Conservation (phyloP, 108 stramenopile species). For the Stephanodiscus minutulus region DNA sequence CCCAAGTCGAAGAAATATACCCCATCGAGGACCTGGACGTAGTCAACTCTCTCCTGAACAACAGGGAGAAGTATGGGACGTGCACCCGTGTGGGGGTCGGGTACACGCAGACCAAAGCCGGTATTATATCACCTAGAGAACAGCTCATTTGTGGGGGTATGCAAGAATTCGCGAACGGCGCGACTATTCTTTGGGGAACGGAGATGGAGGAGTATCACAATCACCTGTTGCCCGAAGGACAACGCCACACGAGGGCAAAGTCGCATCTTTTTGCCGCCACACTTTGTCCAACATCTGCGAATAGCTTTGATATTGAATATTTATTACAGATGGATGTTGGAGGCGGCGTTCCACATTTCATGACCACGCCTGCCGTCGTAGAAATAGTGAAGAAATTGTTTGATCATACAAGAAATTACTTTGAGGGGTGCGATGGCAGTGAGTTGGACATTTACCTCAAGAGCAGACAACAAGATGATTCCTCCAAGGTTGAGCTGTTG, state of each 20-base stretch:
- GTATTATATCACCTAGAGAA: constrained; percentile 47
- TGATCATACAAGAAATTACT: constrained; percentile 42
- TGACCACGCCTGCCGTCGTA: constrained; percentile 45
- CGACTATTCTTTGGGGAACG: constrained; percentile 51
- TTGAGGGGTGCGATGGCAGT: constrained; percentile 41
- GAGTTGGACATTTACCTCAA: constrained; percentile 31
- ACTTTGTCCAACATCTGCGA: constrained; percentile 33
- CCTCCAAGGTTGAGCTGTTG: constrained; percentile 2
- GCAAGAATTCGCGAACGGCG: constrained; percentile 49
- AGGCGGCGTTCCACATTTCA: constrained; percentile 44
- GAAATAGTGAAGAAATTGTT: constrained; percentile 52
- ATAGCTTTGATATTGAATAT: constrained; percentile 53
- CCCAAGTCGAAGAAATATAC: constrained; percentile 44
- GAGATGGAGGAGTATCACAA: constrained; percentile 57
- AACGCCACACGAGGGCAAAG: constrained; percentile 46
- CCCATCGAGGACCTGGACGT: constrained; percentile 44
- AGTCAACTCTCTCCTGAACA: constrained; percentile 16
- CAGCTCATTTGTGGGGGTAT: constrained; percentile 48
- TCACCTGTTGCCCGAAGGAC: constrained; percentile 41
- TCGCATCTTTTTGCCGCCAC: constrained; percentile 53
- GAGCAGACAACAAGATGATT: constrained; percentile 13
- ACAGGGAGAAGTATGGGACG: constrained; percentile 40
- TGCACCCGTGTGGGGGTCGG: constrained; percentile 48
- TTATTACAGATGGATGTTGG: constrained; percentile 50
- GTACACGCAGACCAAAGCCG: constrained; percentile 43